phyloP scores from a whole-genome alignment of 208 protist genomes.

The Paratrypanosoma confusum region DNA sequence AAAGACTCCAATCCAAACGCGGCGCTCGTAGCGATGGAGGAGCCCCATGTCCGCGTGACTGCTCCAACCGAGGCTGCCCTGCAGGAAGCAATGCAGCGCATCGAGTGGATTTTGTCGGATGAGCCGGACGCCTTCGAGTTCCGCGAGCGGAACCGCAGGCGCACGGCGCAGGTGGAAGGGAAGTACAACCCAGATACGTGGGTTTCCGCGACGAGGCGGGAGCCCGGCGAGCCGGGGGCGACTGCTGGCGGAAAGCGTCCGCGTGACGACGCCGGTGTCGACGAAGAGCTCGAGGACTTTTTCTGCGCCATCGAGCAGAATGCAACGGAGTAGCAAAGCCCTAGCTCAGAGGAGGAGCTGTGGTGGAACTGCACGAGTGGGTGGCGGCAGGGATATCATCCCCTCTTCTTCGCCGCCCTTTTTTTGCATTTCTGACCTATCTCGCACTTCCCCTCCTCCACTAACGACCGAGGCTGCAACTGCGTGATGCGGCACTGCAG shows the following conservation, averaged over 20 bases:
- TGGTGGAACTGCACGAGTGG: no score
- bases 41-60: slow-evolving; percentile 85
- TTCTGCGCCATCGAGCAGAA: no score
- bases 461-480: no score
- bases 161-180: slow-evolving; percentile 84
- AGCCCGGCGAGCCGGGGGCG: slow-evolving; percentile 8
- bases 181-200: slow-evolving; percentile 84
- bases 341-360: no score
- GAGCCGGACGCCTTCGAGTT: slow-evolving; percentile 81
- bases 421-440: no score
- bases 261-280: slow-evolving; percentile 29
- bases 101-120: slow-evolving; percentile 90
- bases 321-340: no score
- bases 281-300: slow-evolving; percentile 66
- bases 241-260: slow-evolving; percentile 26
- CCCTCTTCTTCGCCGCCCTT: no score
- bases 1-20: slow-evolving; percentile 78
- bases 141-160: slow-evolving; percentile 80
- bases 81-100: slow-evolving; percentile 70
- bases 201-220: slow-evolving; percentile 40
- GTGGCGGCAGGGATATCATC: no score
- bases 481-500: no score
- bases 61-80: slow-evolving; percentile 78
- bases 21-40: slow-evolving; percentile 58
- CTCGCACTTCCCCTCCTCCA: no score